Base-by-base conservation (phyloP, 2,329 filamentous ascomycete genomes). In the Ophiostoma piceae region DNA sequence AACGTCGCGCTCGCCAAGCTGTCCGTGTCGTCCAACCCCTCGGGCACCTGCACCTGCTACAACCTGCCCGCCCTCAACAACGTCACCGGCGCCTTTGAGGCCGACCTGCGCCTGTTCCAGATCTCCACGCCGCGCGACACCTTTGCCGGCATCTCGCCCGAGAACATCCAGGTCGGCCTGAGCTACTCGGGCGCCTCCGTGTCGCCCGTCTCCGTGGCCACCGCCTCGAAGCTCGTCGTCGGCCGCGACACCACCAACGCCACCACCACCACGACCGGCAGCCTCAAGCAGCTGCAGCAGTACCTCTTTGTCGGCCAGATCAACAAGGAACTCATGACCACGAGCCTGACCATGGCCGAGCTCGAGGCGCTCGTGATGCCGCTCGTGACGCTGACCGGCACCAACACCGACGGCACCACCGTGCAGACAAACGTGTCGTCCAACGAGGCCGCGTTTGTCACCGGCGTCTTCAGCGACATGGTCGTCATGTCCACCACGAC, bases 231-330 rank as follows among this genome's bases (percentile, higher is more conserved):
- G 72, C 73, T 74, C 9, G 69, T 71, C 11, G 73, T 70, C 12
- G 77, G 71, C 64, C 75, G 47, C 39, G 67, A 54, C 32, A 69
- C 69, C 6, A 11, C 66, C 39, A 47, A 72, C 12, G 39, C 22
- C 12, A 19, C 68, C 19, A 54, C 72, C 35, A 76, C 70, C 67
- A 51, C 32, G 22, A 76, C 70, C 67, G 43, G n/a, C 26, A 70
- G 8, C 71, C 81, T 82, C 26, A 77, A 77, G 54, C 75, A 87
- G 69, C 77, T 91, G 64, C 88, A 90, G 77, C 82, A 85, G 16
- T 90, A 90, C 75, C 82, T 87, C 77, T 90, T 92, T 74, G 82
- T 91, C 41, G 90, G 90, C 19, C 84, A 88, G 78, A 87, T 92
- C 75, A 87, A 90, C 77, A 75, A 81, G 69, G 79, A 82, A 68